These are phyloP conservation scores for Bryum argenteum DNA, from an alignment of 225 moss, liverwort and hornwort species.

Conservation along the genomic window DNA sequence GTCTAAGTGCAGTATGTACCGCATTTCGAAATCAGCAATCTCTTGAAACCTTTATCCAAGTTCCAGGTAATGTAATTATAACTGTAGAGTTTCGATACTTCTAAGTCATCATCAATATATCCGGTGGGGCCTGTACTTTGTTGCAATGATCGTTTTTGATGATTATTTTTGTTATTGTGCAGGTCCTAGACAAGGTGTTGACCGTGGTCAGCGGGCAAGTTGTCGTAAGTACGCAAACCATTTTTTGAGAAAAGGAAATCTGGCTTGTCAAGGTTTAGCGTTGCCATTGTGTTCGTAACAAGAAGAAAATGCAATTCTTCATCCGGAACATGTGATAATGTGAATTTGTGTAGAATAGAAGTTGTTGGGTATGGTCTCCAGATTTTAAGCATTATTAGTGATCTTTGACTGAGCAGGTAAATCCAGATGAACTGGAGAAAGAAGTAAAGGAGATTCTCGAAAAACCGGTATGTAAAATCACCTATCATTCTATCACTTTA, in stretches of 20 bases:
- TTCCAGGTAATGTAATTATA: neutral
- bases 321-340: neutral
- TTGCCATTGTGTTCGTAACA: neutral
- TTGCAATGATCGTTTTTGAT: neutral
- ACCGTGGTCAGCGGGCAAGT: slow-evolving; percentile 80
- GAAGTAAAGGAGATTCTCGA: slow-evolving; percentile 61
- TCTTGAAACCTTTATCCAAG: neutral
- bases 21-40: neutral
- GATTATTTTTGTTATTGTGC: slow-evolving; percentile 26
- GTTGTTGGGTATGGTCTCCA: neutral
- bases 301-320: neutral
- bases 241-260: neutral
- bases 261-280: neutral
- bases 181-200: slow-evolving; percentile 85
- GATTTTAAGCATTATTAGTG: slow-evolving; percentile 9
- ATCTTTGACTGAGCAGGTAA: slow-evolving; percentile 55
- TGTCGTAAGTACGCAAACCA: slow-evolving; percentile 58
- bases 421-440: slow-evolving; percentile 61
- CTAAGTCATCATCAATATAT: neutral
- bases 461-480: slow-evolving; percentile 46
- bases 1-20: neutral
- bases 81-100: neutral
- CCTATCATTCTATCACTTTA: neutral
- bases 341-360: neutral
- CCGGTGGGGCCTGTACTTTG: neutral